Evolutionary conservation across 441 rosid species (phyloP), one percentile per base, ranked within the genome.

Genomic region (Populus hybrid): DNA sequence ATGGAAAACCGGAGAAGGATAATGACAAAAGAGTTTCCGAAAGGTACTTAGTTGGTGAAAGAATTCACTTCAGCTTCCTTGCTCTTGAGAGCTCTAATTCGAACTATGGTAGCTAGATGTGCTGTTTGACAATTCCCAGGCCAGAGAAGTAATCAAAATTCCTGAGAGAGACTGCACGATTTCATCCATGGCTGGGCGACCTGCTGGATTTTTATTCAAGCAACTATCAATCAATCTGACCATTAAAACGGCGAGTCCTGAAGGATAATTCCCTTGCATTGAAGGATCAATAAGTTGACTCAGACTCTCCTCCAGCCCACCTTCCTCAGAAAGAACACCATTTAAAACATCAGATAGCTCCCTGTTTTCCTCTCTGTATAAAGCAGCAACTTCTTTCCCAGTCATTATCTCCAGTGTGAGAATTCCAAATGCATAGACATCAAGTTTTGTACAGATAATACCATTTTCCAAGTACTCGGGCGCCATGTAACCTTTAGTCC

Each of bases 401-500:
- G 89, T 87, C 67, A 91, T 45, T 18, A 88, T 85, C 87, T 93
- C 97, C 82, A 87, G 75, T 79, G 89, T 74, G 35, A 92, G 82
- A 77, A 90, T 81, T n/a, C 98, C 97, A 73, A 89, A 94, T n/a
- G 94, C 91, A 73, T 87, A 94, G 23, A 92, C 90, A 76, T 92
- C 96, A 26, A 92, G 86, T 85, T 89, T 94, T 72, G 93, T 85
- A n/a, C 93, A 90, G 36, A 94, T 87, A 11, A 94, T 66, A 71
- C 97, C 95, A 66, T 90, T 87, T 83, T 92, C 93, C 85, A 94
- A 64, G 82, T 92, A 94, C 83, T 94, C 97, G 0, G 97, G 95
- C 79, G 97, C 91, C 90, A 92, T 86, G 76, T 90, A 89, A 23
- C 97, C 95, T 82, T 83, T 89, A 2, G 92, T 93, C 74, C 97